Base-by-base conservation (phyloP, 2,329 filamentous ascomycete genomes). In the Septoria linicola region DNA sequence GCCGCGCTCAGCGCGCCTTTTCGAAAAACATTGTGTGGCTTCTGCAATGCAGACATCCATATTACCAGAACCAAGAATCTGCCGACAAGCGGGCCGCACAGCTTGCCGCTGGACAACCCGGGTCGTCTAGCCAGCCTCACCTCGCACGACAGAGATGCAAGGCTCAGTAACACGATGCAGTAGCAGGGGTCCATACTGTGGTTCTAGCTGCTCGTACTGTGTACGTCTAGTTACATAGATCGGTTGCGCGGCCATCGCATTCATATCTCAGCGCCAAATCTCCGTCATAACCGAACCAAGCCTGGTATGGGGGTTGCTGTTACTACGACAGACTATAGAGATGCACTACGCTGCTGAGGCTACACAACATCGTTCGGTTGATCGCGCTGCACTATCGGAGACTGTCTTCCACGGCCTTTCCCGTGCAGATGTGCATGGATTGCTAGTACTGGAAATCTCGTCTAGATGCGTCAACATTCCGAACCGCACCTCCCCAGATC, bases 401-500 rank as follows among this genome's bases (percentile, higher is more conserved):
- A 32, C 10, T 10, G 13, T n/a, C 43, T 54, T 51, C 53, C 57
- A 49, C 51, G 53, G 53, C 46, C 44, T 30, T 25, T 51, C 46
- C 56, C 53, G 53, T 43, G 43, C 49, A 53, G 52, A 53, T 51
- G 27, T 19, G 35, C 31, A 39, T 31, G 21, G 42, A 14, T 11
- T n/a, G n/a, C n/a, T 31, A 30, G 27, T 36, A 20, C n/a, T 40
- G 8, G 17, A 23, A 44, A 54, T 47, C 56, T 55, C 56, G 53
- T 45, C 46, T 53, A 51, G 41, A 50, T 46, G 49, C 55, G 41
- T 41, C 35, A 36, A 39, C 49, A 52, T 45, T 53, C 53, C 57
- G 51, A 52, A 41, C 23, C 51, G 40, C 30, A 44, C 43, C 53
- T 52, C 48, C 36, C 49, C 53, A 45, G 53, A 56, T 56, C 51